A percentile compares a stretch with the other conserved stretches of the same genome.
Evolutionary conservation across 148 eudicot species (phyloP).

Genomic region (Limonium bicolor): DNA sequence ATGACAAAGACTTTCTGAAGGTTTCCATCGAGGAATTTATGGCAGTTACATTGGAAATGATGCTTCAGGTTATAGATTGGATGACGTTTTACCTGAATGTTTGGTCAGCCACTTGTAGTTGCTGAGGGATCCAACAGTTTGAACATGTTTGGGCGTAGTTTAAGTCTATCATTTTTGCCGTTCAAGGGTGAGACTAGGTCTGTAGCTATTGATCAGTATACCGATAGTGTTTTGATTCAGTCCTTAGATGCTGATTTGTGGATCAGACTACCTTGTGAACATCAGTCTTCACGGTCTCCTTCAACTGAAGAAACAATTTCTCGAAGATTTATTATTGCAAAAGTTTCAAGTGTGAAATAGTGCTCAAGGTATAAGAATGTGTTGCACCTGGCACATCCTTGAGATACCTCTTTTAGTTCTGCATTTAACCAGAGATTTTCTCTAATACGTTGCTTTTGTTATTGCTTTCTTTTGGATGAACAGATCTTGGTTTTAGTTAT

Average conservation of each 20-base stretch:
- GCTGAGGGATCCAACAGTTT: slow-evolving; percentile 32
- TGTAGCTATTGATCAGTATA: slow-evolving; percentile 10
- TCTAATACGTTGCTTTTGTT: slow-evolving; percentile 2
- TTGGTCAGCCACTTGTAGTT: slow-evolving; percentile 25
- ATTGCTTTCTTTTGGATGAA: slow-evolving; percentile 5
- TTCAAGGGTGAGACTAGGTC: slow-evolving; percentile 15
- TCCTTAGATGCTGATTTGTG: slow-evolving; percentile 54
- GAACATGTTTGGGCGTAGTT: slow-evolving; percentile 52
- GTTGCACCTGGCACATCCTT: neutral
- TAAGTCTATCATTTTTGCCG: slow-evolving; percentile 34
- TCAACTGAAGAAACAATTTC: slow-evolving; percentile 12
- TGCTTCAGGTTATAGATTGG: slow-evolving; percentile 19
- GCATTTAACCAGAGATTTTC: neutral
- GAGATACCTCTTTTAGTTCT: neutral
- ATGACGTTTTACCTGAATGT: slow-evolving; percentile 40
- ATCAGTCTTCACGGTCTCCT: slow-evolving; percentile 12
- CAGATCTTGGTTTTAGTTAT: slow-evolving; percentile 30
- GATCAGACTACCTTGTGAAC: slow-evolving; percentile 53
- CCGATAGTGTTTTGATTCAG: slow-evolving; percentile 22
- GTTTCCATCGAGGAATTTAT: slow-evolving; percentile 40
- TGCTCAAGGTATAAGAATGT: slow-evolving; percentile 41
- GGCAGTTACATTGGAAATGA: slow-evolving; percentile 35
- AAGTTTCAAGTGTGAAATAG: slow-evolving; percentile 34
- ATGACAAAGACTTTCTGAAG: slow-evolving; percentile 37
- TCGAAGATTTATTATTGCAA: slow-evolving; percentile 41